These are phyloP conservation scores for Apiotrichum gracile DNA, from an alignment of 1,284 basidiomycete genomes.

Conservation along the genomic window DNA sequence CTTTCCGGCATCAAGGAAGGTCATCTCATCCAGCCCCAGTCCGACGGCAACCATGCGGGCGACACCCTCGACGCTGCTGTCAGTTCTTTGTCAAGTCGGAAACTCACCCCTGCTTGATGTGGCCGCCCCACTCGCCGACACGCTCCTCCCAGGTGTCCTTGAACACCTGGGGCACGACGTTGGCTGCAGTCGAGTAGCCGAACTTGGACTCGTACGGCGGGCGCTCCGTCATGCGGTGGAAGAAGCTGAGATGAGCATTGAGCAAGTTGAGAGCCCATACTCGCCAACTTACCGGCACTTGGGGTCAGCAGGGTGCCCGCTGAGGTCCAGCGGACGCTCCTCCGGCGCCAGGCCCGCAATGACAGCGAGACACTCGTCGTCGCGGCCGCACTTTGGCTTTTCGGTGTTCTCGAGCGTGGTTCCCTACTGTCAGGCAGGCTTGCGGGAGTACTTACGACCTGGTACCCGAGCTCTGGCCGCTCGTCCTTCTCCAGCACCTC, in stretches of 20 bases:
- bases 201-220: constrained; percentile 73
- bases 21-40: constrained; percentile 60
- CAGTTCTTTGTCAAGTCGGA: not conserved
- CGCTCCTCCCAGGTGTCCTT: constrained; percentile 58
- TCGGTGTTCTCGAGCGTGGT: constrained; percentile 89
- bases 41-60: constrained; percentile 78
- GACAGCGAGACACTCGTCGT: constrained; percentile 40
- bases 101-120: constrained; percentile 72
- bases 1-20: constrained; percentile 68
- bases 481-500: constrained; percentile 64
- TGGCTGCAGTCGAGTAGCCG: constrained; percentile 66
- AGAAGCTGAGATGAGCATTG: constrained; percentile 53
- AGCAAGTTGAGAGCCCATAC: too few relatives aligned
- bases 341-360: constrained; percentile 56
- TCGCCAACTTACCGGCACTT: constrained; percentile 59
- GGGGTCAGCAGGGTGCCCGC: constrained; percentile 68
- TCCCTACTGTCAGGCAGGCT: constrained; percentile 52
- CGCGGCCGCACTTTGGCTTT: constrained; percentile 71
- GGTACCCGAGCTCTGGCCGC: constrained; percentile 62
- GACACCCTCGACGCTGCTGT: constrained; percentile 63
- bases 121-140: constrained; percentile 72
- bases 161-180: constrained; percentile 66
- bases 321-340: constrained; percentile 70
- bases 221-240: constrained; percentile 73
- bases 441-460: constrained; percentile 36